Evolutionary conservation across 345 rosid species (phyloP), one percentile per base, ranked within the genome.

Genomic region (Balakata baccata): DNA sequence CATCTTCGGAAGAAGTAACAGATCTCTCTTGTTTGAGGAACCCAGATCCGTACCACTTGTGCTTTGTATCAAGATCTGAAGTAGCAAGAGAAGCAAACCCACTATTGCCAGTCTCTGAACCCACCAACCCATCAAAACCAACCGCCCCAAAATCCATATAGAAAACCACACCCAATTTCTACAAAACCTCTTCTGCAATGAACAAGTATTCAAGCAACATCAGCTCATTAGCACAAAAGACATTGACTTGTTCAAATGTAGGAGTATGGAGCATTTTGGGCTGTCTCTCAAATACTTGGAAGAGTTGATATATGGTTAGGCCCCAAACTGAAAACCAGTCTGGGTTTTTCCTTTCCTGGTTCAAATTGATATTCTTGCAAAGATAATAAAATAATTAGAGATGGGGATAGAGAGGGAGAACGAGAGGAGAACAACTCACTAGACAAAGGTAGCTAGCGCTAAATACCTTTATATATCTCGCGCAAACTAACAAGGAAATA

Each of bases 41-140:
- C 74, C 89, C 91, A 74, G 90, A 87, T 82, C 89, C 89, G 83
- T 84, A 85, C 85, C 74, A 74, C 77, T 78, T 87, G 54, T 78
- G 84, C 67, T 84, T 87, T 50, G 81, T 69, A 60, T 77, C 86
- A 83, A 87, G 82, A 87, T 87, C 88, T 66, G 88, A 83, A 68
- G 54, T 54, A 74, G 75, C 82, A 69, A 79, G 69, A 73, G 79
- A 73, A 74, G 65, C 70, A 43, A 78, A 79, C 68, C 79, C 77
- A 50, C 49, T 53, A 18, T 29, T 71, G 25, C 45, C 66, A 45
- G 79, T 69, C 12, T 69, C 86, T 60, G 88, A 81, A 76, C 81
- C 85, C 82, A 64, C 81, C 67, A 81, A 75, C 66, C 84, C 84
- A 16, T 85, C 92, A 53, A 84, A 72, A 74, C 87, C 82, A 74